Base-by-base conservation (phyloP, 1,284 basidiomycete species). In the Peniophora sp. region DNA sequence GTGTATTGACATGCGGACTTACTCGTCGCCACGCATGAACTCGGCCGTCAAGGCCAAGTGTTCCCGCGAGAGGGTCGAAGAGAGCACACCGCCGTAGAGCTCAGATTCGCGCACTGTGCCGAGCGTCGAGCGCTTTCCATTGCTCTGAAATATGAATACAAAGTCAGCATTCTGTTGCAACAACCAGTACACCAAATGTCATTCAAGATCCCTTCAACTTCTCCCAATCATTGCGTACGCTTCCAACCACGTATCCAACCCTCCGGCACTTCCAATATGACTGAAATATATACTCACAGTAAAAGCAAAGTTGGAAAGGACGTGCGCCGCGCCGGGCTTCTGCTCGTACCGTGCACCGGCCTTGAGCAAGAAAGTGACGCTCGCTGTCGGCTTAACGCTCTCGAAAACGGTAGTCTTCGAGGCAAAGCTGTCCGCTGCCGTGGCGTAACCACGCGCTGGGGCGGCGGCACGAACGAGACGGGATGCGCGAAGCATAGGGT, bases 1-100 rank as follows among this genome's bases (percentile, higher is more conserved):
- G 51, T 22, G 48, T 34, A 22, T 24, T 11, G 41, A 27, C 15
- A 24, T 47, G 24, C 44, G 39, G 17, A 89, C 92, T 75, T 69
- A 97, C 95, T 98, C 96, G 68, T 99, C 93, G 49, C 92, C 95
- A 55, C 87, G 84, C 60, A 98, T 73, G 73, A 98, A 99, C 67
- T 98, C 94, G 55, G 96, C 93, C 46, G 90, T 96, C 52, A 68
- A 53, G 35, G 92, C 83, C 46, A 99, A 79, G 71, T 97, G 87
- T 74, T 99, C 96, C 61, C 95, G 78, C 39, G 86, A 81, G 59
- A 98, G 75, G 57, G 81, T 85, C 52, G 93, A 76, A 45, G 92
- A 94, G 58, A 99, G 79, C 51, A 96, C 81, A 66, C 95, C 96
- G 55, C 96, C 97, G 68, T 92, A 91, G 50, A 97, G 79, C 72